Evolutionary conservation across 1,139 yeast species (phyloP).

Genomic region (Pneumocystis jirovecii): DNA sequence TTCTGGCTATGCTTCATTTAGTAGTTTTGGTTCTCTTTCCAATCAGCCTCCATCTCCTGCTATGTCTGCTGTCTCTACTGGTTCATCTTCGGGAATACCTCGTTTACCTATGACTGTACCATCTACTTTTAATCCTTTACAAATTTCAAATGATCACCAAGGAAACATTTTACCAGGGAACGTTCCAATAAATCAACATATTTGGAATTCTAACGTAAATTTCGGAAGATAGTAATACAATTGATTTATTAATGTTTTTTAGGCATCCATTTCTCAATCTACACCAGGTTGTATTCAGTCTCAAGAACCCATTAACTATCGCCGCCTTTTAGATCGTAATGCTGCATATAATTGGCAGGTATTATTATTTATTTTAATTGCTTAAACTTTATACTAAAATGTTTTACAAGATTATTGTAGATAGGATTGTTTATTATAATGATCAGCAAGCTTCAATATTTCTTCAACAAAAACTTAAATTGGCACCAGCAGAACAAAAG

Average conservation of each 20-base stretch:
- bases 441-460: constrained; percentile 33
- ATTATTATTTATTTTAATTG: not conserved
- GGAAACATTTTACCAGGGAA: not conserved
- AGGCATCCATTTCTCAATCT: not conserved
- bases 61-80: not conserved
- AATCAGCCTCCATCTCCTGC: not conserved
- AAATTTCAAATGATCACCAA: not conserved
- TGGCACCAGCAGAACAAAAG: constrained; percentile 23
- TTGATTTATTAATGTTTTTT: not conserved
- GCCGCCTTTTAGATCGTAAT: constrained; percentile 3
- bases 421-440: constrained; percentile 24
- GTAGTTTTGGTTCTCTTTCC: not conserved
- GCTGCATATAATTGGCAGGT: constrained; percentile 7
- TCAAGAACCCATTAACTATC: not conserved
- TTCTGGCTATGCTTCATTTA: not conserved
- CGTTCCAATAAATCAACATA: not conserved
- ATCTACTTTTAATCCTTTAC: not conserved
- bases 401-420: constrained; percentile 19
- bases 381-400: not conserved
- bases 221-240: not conserved
- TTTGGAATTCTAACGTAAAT: not conserved
- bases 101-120: not conserved
- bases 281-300: not conserved
- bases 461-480: constrained; percentile 29
- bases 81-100: not conserved